A percentile compares a stretch with the other conserved stretches of the same genome.
phyloP scores from a whole-genome alignment of 176 grass and related monocot species.

The Saccharum officinarum region DNA sequence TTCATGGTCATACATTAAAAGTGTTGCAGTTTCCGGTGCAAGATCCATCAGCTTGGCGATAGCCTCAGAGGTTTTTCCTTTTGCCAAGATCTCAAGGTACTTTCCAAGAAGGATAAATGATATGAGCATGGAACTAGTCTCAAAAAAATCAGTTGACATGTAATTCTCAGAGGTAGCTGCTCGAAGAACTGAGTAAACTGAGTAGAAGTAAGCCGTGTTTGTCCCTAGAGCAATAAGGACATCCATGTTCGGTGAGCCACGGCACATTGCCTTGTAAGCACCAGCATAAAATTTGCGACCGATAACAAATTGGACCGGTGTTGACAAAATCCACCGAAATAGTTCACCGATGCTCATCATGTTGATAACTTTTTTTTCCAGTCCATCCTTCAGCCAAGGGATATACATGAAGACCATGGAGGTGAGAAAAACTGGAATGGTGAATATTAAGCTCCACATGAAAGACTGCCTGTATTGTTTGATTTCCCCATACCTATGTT shows the following conservation, averaged over 20 bases:
- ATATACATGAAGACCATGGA: constrained; percentile 99
- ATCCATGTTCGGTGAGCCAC: constrained; percentile 95
- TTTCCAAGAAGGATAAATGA: constrained; percentile 97
- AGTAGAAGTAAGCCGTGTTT: constrained; percentile 90
- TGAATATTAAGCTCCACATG: constrained; percentile 90
- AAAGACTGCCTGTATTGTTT: constrained; percentile 71
- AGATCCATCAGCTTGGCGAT: constrained; percentile 97
- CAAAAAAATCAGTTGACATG: constrained; percentile 91
- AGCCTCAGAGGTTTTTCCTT: constrained; percentile 95
- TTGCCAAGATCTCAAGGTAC: constrained; percentile 96
- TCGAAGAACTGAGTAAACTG: constrained; percentile 78
- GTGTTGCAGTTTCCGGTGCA: constrained; percentile 72
- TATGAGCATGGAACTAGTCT: constrained; percentile 98
- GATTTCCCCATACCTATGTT: constrained; percentile 74
- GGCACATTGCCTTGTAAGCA: constrained; percentile 75
- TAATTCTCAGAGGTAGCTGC: constrained; percentile 67
- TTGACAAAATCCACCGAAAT: constrained; percentile 83
- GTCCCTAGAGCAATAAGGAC: constrained; percentile 95
- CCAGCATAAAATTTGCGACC: constrained; percentile 83
- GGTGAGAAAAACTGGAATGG: constrained; percentile 84
- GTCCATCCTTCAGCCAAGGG: constrained; percentile 53
- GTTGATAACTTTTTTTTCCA: constrained; percentile 79
- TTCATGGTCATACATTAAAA: constrained; percentile 58
- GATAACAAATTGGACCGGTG: constrained; percentile 93
- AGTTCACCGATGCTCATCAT: constrained; percentile 86